Conservation (phyloP, 2,329 filamentous ascomycete genomes). For the Fusarium papillatum region DNA sequence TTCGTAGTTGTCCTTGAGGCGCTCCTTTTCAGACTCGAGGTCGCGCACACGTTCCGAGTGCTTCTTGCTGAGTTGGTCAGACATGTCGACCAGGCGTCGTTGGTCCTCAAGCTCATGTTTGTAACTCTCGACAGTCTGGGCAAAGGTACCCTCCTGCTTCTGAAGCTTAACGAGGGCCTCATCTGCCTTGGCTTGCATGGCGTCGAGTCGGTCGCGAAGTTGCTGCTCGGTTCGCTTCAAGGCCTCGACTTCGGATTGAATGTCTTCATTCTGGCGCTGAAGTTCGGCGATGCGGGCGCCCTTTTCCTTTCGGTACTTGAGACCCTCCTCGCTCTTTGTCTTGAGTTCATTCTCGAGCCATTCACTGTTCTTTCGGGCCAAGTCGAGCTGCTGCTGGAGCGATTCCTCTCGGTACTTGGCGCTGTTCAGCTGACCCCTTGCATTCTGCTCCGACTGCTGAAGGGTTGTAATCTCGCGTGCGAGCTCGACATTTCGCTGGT, state of each 20-base stretch:
- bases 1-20: slow-evolving; percentile 74
- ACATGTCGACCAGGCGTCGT: slow-evolving; percentile 85
- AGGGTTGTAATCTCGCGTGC: slow-evolving; percentile 85
- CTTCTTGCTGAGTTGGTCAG: slow-evolving; percentile 81
- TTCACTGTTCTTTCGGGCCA: slow-evolving; percentile 90
- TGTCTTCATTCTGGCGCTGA: slow-evolving; percentile 90
- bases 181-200: slow-evolving; percentile 88
- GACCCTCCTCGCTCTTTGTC: slow-evolving; percentile 87
- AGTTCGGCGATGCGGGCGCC: slow-evolving; percentile 89
- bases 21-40: slow-evolving; percentile 73
- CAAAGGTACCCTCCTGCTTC: slow-evolving; percentile 85
- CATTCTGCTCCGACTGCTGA: slow-evolving; percentile 86
- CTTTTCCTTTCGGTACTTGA: slow-evolving; percentile 96
- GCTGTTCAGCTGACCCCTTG: slow-evolving; percentile 83
- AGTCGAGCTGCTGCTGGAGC: slow-evolving; percentile 89
- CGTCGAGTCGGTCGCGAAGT: slow-evolving; percentile 84
- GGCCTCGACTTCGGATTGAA: slow-evolving; percentile 80
- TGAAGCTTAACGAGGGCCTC: slow-evolving; percentile 87
- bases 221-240: slow-evolving; percentile 85
- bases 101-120: slow-evolving; percentile 87
- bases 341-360: slow-evolving; percentile 95
- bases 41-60: slow-evolving; percentile 79
- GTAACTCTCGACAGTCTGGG: slow-evolving; percentile 88
- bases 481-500: slow-evolving; percentile 88
- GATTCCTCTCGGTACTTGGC: slow-evolving; percentile 93